phyloP scores from a whole-genome alignment of 1,139 yeast species.

The Suhomyces chickasaworum region DNA sequence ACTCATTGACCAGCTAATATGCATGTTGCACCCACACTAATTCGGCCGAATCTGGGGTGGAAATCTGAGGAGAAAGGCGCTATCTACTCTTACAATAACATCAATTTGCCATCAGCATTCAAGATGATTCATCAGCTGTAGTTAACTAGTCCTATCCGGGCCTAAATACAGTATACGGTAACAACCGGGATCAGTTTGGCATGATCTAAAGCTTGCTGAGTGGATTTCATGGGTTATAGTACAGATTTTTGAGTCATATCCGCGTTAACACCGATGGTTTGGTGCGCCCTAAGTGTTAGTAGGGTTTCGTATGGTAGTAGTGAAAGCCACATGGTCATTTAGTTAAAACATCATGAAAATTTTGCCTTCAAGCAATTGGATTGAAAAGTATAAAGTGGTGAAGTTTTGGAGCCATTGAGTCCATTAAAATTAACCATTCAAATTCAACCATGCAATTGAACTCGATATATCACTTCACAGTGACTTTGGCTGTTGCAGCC shows the following conservation, averaged over 20 bases:
- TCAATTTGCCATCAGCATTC: neutral
- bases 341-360: neutral
- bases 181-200: neutral
- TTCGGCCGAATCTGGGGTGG: neutral
- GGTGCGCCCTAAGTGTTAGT: too few relatives aligned
- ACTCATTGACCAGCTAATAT: neutral
- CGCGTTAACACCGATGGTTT: neutral
- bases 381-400: neutral
- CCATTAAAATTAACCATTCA: neutral
- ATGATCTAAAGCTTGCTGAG: too few relatives aligned
- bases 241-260: neutral
- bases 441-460: neutral
- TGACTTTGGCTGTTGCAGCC: neutral
- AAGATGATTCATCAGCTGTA: neutral
- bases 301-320: neutral
- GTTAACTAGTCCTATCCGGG: neutral
- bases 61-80: neutral
- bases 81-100: neutral
- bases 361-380: neutral
- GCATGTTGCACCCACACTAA: neutral
- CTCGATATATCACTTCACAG: neutral
- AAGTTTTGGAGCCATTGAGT: neutral
- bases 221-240: too few relatives aligned
- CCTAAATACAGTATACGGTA: neutral
- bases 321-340: neutral